Percentiles rank a stretch among this genome's conserved stretches.
Evolutionary conservation across 139 green algal species (phyloP).

Genomic region (Tetradesmus obliquus): DNA sequence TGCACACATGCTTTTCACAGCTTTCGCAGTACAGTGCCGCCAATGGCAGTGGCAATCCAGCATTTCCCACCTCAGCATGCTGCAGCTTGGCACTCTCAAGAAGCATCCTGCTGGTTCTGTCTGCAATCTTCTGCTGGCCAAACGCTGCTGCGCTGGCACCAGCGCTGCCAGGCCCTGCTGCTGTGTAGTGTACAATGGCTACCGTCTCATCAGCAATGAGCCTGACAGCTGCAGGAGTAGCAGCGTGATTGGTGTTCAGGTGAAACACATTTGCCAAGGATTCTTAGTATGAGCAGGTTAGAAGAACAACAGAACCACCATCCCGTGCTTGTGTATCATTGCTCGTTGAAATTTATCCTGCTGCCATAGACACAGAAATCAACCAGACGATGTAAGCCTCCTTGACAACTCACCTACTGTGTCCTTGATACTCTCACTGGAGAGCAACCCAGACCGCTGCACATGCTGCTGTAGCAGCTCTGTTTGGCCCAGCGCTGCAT

Average conservation of each 20-base stretch:
- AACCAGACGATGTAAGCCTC: too few relatives aligned
- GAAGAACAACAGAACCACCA: too few relatives aligned
- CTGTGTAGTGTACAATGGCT: background rate
- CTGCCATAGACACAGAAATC: too few relatives aligned
- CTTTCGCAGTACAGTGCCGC: background rate
- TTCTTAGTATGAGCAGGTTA: too few relatives aligned
- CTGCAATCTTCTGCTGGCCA: background rate
- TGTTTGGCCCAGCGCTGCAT: conserved; percentile 31
- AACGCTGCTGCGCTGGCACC: background rate
- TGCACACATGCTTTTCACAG: background rate
- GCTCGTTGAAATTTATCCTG: too few relatives aligned
- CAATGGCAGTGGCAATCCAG: background rate
- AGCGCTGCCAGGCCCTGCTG: background rate
- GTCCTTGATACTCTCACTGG: background rate
- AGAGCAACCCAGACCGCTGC: conserved; percentile 8
- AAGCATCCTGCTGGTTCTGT: conserved; percentile 18
- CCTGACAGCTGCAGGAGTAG: background rate
- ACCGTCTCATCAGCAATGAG: too few relatives aligned
- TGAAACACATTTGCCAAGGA: background rate
- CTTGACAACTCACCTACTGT: conserved; percentile 14
- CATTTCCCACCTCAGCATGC: conserved; percentile 1
- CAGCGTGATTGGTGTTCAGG: background rate
- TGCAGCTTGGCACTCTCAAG: conserved; percentile 13
- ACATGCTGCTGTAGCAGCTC: conserved; percentile 32
- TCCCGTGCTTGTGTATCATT: too few relatives aligned